A percentile compares a stretch with the other conserved stretches of the same genome.
These are phyloP conservation scores for Schizosaccharomyces pombe DNA, from an alignment of 805 yeast genomes.

Conservation along the genomic window DNA sequence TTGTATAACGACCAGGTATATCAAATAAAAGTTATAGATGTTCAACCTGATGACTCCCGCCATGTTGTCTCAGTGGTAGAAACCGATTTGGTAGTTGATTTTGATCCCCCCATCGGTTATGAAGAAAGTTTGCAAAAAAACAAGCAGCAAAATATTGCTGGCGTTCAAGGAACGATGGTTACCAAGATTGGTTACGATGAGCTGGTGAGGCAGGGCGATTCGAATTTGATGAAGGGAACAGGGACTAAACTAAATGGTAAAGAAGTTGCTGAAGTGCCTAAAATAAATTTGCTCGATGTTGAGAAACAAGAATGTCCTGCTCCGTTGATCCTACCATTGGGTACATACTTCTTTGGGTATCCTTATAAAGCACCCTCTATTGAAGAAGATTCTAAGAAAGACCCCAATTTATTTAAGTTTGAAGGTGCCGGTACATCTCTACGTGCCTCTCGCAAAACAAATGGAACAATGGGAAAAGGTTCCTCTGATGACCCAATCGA, in stretches of 20 bases:
- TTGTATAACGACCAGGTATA: constrained; percentile 58
- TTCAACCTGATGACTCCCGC: constrained; percentile 21
- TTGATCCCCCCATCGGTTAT: constrained; percentile 97
- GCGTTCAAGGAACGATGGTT: constrained; percentile 8
- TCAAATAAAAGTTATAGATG: constrained; percentile 66
- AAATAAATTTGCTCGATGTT: not conserved
- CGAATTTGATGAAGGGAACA: constrained; percentile 25
- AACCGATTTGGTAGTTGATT: constrained; percentile 88
- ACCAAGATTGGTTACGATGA: constrained; percentile 8
- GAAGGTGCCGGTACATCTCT: not conserved
- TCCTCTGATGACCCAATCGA: not conserved
- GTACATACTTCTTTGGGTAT: constrained; percentile 81
- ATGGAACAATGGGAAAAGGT: not conserved
- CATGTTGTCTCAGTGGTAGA: constrained; percentile 82
- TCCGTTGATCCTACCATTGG: constrained; percentile 51
- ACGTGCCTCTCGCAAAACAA: not conserved
- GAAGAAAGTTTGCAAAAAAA: constrained; percentile 23
- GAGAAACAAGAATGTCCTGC: constrained; percentile 23
- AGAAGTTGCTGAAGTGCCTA: constrained; percentile 4
- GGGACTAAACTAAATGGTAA: constrained; percentile 47
- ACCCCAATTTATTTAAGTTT: not conserved
- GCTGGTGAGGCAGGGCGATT: constrained; percentile 7
- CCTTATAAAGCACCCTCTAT: constrained; percentile 21
- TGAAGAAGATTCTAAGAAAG: not conserved
- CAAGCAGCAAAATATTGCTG: not conserved